These are phyloP conservation scores for Pyricularia pennisetigena DNA, from an alignment of 2,329 filamentous ascomycete species.

Conservation along the genomic window DNA sequence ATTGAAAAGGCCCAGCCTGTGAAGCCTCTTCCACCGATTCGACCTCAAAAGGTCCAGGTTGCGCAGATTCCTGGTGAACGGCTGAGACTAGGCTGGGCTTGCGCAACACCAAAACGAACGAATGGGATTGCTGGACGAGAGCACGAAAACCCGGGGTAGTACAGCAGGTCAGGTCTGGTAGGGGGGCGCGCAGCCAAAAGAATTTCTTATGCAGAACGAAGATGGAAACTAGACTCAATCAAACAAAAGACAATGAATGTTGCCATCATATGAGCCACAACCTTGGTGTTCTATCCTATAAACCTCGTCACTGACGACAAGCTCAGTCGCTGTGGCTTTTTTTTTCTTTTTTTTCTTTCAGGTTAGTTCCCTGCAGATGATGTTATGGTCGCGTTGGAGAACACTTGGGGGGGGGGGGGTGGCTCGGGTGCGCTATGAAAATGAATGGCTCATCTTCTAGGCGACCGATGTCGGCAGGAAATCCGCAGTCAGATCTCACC, in stretches of 20 bases:
- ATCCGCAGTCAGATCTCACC: neutral
- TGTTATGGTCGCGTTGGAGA: conserved; percentile 1
- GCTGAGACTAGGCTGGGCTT: neutral
- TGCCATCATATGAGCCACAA: conserved; percentile 1
- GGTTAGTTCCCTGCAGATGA: neutral
- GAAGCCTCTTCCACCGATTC: neutral
- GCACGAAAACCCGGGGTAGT: neutral
- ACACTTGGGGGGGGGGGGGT: no score
- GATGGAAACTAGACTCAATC: neutral
- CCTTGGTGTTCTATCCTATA: neutral
- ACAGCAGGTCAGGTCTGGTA: neutral
- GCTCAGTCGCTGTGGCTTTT: neutral
- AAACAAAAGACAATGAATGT: neutral
- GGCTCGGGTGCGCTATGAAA: neutral
- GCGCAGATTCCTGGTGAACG: neutral
- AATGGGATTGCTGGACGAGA: neutral
- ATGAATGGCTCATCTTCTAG: neutral
- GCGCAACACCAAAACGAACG: neutral
- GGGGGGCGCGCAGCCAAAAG: neutral
- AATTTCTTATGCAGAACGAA: neutral
- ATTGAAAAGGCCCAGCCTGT: neutral
- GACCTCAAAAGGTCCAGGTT: neutral
- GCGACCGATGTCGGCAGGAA: neutral
- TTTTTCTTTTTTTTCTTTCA: neutral
- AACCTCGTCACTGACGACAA: neutral